phyloP scores from a whole-genome alignment of 805 yeast species.

The Clavispora santaluciae region DNA sequence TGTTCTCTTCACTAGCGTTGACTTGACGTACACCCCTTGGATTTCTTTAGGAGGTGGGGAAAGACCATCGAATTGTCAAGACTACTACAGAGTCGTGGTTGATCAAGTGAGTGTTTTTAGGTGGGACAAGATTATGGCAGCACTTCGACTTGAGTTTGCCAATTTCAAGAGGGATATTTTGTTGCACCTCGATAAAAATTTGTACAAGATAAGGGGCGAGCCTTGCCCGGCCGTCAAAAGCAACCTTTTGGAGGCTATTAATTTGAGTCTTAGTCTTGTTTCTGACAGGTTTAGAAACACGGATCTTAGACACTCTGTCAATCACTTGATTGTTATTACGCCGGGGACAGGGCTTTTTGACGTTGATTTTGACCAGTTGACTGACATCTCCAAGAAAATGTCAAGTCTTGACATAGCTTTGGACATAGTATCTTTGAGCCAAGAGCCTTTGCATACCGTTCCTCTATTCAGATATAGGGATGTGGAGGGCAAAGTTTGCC shows the following conservation, averaged over 20 bases:
- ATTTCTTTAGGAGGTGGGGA: slow-evolving; percentile 65
- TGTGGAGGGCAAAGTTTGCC: slow-evolving; percentile 42
- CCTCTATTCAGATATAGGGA: slow-evolving; percentile 78
- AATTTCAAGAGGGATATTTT: slow-evolving; percentile 73
- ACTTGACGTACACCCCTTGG: slow-evolving; percentile 49
- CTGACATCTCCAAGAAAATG: slow-evolving; percentile 71
- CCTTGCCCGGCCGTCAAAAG: slow-evolving; percentile 87
- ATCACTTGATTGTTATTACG: slow-evolving; percentile 80
- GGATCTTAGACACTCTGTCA: slow-evolving; percentile 84
- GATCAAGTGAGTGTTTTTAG: slow-evolving; percentile 85
- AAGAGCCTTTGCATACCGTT: slow-evolving; percentile 88
- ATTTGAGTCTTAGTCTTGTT: slow-evolving; percentile 72
- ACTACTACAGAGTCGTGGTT: slow-evolving; percentile 89
- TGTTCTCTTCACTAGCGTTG: slow-evolving; percentile 80
- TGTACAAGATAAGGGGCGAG: slow-evolving; percentile 40
- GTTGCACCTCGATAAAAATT: slow-evolving; percentile 34
- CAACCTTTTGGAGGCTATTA: slow-evolving; percentile 80
- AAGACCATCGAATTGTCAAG: slow-evolving; percentile 59
- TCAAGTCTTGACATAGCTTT: slow-evolving; percentile 78
- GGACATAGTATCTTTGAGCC: slow-evolving; percentile 82
- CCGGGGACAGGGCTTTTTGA: slow-evolving; percentile 95
- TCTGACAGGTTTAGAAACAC: slow-evolving; percentile 77
- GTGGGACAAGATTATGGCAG: slow-evolving; percentile 92
- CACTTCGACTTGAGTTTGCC: slow-evolving; percentile 77
- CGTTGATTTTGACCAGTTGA: slow-evolving; percentile 74